These are phyloP conservation scores for Cyberlindnera maritima DNA, from an alignment of 805 yeast species.

Conservation along the genomic window DNA sequence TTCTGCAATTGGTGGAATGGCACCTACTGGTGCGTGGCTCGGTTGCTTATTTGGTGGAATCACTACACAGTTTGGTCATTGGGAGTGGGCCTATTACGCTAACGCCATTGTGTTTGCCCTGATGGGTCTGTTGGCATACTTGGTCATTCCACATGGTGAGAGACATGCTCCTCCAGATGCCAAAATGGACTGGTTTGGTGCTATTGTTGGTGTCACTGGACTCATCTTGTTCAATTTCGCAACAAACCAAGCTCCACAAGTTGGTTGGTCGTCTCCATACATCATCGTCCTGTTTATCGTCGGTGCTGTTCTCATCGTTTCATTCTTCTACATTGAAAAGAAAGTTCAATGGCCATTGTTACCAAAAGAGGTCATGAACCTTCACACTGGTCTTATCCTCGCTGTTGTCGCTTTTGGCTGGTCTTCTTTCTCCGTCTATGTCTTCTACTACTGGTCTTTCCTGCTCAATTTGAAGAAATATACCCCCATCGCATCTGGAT, in stretches of 20 bases:
- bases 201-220: slow-evolving; percentile 54
- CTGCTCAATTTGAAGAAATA: slow-evolving; percentile 46
- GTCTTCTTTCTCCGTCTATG: slow-evolving; percentile 76
- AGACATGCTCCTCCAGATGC: slow-evolving; percentile 19
- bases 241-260: slow-evolving; percentile 75
- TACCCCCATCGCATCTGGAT: slow-evolving; percentile 40
- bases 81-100: slow-evolving; percentile 52
- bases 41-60: slow-evolving; percentile 53
- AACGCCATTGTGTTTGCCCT: slow-evolving; percentile 34
- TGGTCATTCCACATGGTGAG: slow-evolving; percentile 34
- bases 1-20: slow-evolving; percentile 54
- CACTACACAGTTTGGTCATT: slow-evolving; percentile 39
- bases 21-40: slow-evolving; percentile 57
- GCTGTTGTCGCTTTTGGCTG: slow-evolving; percentile 59
- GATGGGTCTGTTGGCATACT: slow-evolving; percentile 31
- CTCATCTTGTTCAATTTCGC: slow-evolving; percentile 62
- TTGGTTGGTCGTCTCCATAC: slow-evolving; percentile 63
- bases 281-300: slow-evolving; percentile 54
- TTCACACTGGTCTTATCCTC: slow-evolving; percentile 47
- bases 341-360: slow-evolving; percentile 47
- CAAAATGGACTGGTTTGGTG: slow-evolving; percentile 50
- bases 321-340: slow-evolving; percentile 45
- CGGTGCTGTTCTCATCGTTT: slow-evolving; percentile 43
- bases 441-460: slow-evolving; percentile 59
- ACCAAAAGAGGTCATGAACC: slow-evolving; percentile 47